phyloP scores from a whole-genome alignment of 352 stramenopile species.

The Phytophthora crassamura region DNA sequence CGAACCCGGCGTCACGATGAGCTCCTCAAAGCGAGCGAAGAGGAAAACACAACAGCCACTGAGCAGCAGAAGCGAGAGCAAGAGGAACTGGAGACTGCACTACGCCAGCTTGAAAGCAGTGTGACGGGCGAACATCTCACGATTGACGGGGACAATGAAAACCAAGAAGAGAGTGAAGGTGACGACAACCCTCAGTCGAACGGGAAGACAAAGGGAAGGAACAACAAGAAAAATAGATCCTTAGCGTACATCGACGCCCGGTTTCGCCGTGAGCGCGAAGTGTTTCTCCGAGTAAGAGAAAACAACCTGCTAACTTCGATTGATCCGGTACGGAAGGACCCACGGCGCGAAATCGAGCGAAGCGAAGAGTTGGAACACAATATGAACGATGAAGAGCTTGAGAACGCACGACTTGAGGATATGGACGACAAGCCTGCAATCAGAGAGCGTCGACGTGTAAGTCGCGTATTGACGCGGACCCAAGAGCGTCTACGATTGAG shows the following conservation, averaged over 20 bases:
- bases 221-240: conserved; percentile 36
- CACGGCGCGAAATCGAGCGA: conserved; percentile 53
- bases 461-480: conserved; percentile 54
- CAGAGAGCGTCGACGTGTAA: conserved; percentile 63
- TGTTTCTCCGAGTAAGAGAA: conserved; percentile 51
- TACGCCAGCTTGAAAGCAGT: conserved; percentile 55
- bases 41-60: conserved; percentile 20
- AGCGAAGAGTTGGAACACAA: conserved; percentile 40
- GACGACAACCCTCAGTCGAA: conserved; percentile 18
- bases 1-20: conserved; percentile 52
- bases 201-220: conserved; percentile 7
- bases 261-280: conserved; percentile 59
- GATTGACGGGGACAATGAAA: conserved; percentile 21
- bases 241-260: conserved; percentile 71
- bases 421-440: conserved; percentile 37
- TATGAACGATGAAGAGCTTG: conserved; percentile 59
- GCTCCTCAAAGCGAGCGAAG: conserved; percentile 29
- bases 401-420: conserved; percentile 62
- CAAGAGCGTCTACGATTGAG: conserved; percentile 44
- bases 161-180: conserved; percentile 11
- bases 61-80: conserved; percentile 38
- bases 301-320: conserved; percentile 53
- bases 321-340: conserved; percentile 35
- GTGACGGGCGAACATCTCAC: conserved; percentile 67
- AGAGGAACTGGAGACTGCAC: conserved; percentile 46